These are phyloP conservation scores for Trametes cubensis DNA, from an alignment of 768 basidiomycete genomes.

Conservation along the genomic window DNA sequence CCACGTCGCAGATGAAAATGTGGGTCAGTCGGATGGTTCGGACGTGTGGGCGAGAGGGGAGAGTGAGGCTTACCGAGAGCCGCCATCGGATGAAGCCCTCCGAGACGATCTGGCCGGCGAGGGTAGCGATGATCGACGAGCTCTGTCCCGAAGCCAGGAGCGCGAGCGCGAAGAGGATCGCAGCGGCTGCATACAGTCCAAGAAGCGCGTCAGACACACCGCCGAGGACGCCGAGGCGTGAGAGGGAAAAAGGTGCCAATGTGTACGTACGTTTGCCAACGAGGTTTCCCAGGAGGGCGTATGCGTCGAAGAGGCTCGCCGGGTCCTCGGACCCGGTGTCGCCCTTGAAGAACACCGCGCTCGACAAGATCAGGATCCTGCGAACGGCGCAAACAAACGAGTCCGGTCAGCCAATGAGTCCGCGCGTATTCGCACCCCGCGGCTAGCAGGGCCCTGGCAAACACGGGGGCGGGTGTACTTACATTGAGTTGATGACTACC, in stretches of 20 bases:
- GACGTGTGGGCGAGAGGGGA: constrained; percentile 26
- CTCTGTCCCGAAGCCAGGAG: constrained; percentile 87
- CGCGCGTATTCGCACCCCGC: not conserved
- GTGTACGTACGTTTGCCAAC: constrained; percentile 61
- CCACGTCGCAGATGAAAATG: too few relatives aligned
- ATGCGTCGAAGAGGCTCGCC: constrained; percentile 84
- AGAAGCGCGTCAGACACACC: constrained; percentile 1
- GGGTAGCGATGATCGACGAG: constrained; percentile 85
- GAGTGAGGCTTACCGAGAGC: constrained; percentile 55
- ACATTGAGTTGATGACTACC: constrained; percentile 86
- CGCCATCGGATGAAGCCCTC: constrained; percentile 91
- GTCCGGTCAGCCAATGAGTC: constrained; percentile 9
- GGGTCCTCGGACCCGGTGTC: constrained; percentile 47
- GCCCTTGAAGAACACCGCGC: constrained; percentile 77
- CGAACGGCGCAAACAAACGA: not conserved
- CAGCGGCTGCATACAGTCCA: constrained; percentile 55
- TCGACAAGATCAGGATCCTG: constrained; percentile 81
- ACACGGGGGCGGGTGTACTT: constrained; percentile 29
- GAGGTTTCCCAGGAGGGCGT: constrained; percentile 64
- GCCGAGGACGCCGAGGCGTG: not conserved
- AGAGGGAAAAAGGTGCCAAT: not conserved
- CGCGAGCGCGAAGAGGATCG: constrained; percentile 85
- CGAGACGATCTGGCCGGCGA: constrained; percentile 87
- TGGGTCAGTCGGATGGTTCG: constrained; percentile 18
- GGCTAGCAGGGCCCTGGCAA: too few relatives aligned